Evolutionary conservation across 495 filamentous ascomycete species (phyloP), one percentile per base, ranked within the genome.

Genomic region (Aspergillus homomorphus): DNA sequence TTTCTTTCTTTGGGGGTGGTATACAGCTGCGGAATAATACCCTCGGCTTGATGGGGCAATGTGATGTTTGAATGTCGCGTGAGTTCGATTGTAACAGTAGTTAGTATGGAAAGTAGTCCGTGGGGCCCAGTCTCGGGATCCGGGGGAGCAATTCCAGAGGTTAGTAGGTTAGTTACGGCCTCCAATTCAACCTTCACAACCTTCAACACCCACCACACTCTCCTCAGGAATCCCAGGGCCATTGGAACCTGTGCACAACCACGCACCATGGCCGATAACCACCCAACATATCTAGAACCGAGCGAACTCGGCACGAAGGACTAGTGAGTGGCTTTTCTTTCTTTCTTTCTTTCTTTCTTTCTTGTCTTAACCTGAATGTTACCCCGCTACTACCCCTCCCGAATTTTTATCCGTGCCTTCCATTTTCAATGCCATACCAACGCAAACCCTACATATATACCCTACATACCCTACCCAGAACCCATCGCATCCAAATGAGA

Each of bases 231-330:
- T n/a, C 26, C 26, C 26, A 28, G 26, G 26, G 15, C 33, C n/a
- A n/a, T n/a, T n/a, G n/a, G n/a, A n/a, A n/a, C n/a, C n/a, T n/a
- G n/a, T n/a, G n/a, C n/a, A n/a, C n/a, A n/a, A n/a, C n/a, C n/a
- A n/a, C n/a, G n/a, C 43, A 56, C 26, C 2, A 62, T 60, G 56
- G 44, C 56, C 28, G 59, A 63, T 59, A 70, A 73, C 33, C 78
- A 73, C 42, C 78, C 78, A 7, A 63, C 69, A 4, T 75, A 79
- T 62, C 69, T 83, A 15, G 69, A 72, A 22, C 78, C 80, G 23
- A 82, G 80, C 56, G 74, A 81, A 64, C 70, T 83, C 18, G 80
- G 80, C 51, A 80, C 78, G 42, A 82, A 80, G 62, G 76, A 82
- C 59, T 83, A 82, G 80, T 83, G 72, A 41, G 72, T 73, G 14